Base-by-base conservation (phyloP, 2,329 filamentous ascomycete species). In the Stachybotrys chlorohalonatus region DNA sequence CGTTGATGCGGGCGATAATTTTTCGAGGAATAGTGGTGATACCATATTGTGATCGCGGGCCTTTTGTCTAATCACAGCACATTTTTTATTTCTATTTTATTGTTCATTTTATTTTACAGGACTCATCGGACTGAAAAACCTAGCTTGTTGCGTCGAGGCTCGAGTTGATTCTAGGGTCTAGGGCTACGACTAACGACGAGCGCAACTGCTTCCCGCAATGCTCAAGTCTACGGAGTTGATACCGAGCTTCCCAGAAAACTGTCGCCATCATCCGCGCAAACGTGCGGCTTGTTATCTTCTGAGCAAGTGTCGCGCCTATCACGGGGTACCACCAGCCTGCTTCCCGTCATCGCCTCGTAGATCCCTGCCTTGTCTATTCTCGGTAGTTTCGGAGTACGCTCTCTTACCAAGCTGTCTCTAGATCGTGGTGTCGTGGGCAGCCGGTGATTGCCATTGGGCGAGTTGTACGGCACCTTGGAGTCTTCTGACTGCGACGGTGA, bases 231-330 rank as follows among this genome's bases (percentile, higher is more conserved):
- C 36, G 36, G 36, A 13, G 36, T 42, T 9, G 36, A 42, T 42
- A 42, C 13, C 6, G 36, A 9, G 36, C 36, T 42, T 9, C 3
- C 13, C 11, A 16, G 8, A n/a, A 47, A 47, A 6, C 46, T 47
- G 46, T 47, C 46, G n/a, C 15, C 46, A 53, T 67, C 63, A 53
- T 70, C 59, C 46, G 61, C 60, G 32, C 66, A 70, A 7, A 63
- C 52, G 49, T 70, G 68, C 15, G 67, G 67, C 42, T 58, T 57
- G 39, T 65, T 58, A 39, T 70, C 69, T 53, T 71, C 69, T 6
- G 68, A 70, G 49, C 69, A 70, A 8, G 59, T 61, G 13, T 54
- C 52, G 9, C 58, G 55, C 47, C 57, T 56, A n/a, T 56, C 51
- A 11, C 53, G 56, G 24, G 50, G 50, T 8, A 47, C 48, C 0